These are phyloP conservation scores for Aspergillus luchuensis DNA, from an alignment of 2,329 filamentous ascomycete genomes.

Conservation along the genomic window DNA sequence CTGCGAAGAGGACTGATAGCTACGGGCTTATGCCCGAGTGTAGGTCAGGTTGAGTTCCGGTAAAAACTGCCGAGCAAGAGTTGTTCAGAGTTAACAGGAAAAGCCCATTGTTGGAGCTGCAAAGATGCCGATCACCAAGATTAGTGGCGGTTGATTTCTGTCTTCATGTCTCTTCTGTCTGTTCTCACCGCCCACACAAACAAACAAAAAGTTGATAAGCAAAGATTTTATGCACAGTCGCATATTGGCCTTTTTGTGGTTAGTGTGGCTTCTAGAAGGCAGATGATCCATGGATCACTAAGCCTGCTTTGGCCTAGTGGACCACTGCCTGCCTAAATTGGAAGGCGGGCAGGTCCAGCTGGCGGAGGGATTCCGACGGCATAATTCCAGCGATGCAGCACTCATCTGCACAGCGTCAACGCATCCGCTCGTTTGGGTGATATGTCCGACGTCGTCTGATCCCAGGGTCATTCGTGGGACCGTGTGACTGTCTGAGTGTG, in stretches of 20 bases:
- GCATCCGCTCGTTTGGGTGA: neutral
- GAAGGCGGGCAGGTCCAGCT: neutral
- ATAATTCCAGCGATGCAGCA: neutral
- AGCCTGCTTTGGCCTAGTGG: neutral
- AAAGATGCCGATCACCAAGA: too few relatives aligned
- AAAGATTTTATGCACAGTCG: neutral
- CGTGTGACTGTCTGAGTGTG: neutral
- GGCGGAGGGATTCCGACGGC: slow-evolving; percentile 1
- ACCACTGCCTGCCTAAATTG: neutral
- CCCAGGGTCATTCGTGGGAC: slow-evolving; percentile 2
- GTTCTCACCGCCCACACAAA: too few relatives aligned
- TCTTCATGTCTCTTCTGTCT: too few relatives aligned
- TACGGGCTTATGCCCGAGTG: too few relatives aligned
- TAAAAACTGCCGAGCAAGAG: too few relatives aligned
- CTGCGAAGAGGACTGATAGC: too few relatives aligned
- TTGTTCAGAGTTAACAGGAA: too few relatives aligned
- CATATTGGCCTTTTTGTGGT: neutral
- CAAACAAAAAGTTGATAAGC: too few relatives aligned
- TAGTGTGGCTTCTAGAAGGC: neutral
- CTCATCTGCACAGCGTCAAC: neutral
- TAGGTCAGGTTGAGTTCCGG: too few relatives aligned
- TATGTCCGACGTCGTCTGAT: neutral
- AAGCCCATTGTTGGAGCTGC: too few relatives aligned
- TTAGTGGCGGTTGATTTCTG: too few relatives aligned
- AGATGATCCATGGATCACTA: neutral